These are phyloP conservation scores for Suhomyces terraborum DNA, from an alignment of 1,139 yeast genomes.

Conservation along the genomic window DNA sequence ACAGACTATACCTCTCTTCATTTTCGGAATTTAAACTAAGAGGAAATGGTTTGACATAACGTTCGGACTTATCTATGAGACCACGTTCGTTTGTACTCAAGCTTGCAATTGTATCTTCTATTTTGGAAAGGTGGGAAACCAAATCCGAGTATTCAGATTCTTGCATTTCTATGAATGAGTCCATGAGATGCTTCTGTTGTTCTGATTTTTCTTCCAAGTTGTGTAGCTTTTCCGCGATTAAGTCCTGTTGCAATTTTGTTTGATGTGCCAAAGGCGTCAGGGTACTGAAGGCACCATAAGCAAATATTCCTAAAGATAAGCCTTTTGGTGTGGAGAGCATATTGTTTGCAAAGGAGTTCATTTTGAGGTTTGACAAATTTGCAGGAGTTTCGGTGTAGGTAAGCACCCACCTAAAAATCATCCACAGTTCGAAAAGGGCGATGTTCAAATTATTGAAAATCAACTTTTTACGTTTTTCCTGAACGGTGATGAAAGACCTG, in stretches of 20 bases:
- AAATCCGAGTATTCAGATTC: constrained; percentile 6
- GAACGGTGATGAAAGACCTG: constrained; percentile 29
- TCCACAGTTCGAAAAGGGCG: constrained; percentile 33
- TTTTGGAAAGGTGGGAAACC: constrained; percentile 5
- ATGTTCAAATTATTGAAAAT: constrained; percentile 39
- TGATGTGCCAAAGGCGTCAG: background rate
- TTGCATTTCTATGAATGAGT: constrained; percentile 2
- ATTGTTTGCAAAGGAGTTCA: background rate
- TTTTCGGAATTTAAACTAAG: constrained; percentile 13
- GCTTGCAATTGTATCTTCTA: constrained; percentile 1
- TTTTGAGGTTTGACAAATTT: background rate
- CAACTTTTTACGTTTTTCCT: constrained; percentile 29
- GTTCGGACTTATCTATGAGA: background rate
- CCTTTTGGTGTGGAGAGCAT: background rate
- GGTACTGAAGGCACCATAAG: background rate
- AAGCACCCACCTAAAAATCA: constrained; percentile 23
- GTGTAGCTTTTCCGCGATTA: constrained; percentile 4
- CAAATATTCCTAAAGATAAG: constrained; percentile 1
- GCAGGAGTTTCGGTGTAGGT: constrained; percentile 2
- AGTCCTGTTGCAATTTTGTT: constrained; percentile 2
- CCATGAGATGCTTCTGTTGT: constrained; percentile 6
- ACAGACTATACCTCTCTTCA: background rate
- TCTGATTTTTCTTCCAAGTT: constrained; percentile 6
- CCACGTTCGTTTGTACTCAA: background rate
- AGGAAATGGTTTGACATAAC: constrained; percentile 19